phyloP scores from a whole-genome alignment of 2,329 filamentous ascomycete genomes.

The Aureobasidium sp. region DNA sequence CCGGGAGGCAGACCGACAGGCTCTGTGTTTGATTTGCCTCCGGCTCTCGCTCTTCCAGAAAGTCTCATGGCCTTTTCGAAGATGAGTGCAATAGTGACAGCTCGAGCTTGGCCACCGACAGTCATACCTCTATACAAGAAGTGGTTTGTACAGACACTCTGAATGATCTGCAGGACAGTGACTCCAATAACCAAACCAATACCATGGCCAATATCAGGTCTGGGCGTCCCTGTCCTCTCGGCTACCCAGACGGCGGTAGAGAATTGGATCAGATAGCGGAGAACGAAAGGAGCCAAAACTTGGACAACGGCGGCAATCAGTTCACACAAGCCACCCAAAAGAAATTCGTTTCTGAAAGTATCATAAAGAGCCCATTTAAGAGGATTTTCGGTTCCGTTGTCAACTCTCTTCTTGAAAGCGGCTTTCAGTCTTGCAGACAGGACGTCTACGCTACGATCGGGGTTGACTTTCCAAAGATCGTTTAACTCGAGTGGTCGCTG shows the following conservation, averaged over 20 bases:
- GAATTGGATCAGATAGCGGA: conserved; percentile 82
- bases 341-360: conserved; percentile 77
- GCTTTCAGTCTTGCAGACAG: conserved; percentile 60
- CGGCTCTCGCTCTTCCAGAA: conserved; percentile 80
- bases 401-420: conserved; percentile 62
- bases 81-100: conserved; percentile 74
- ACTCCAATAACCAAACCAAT: conserved; percentile 80
- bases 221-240: conserved; percentile 42
- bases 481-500: conserved; percentile 72
- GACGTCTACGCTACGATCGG: conserved; percentile 63
- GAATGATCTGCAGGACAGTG: conserved; percentile 74
- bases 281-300: conserved; percentile 75
- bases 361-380: conserved; percentile 78
- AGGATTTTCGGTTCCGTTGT: conserved; percentile 61
- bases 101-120: conserved; percentile 76
- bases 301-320: conserved; percentile 64
- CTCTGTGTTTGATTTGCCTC: conserved; percentile 49
- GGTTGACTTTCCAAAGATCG: conserved; percentile 87
- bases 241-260: conserved; percentile 72
- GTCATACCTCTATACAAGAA: conserved; percentile 92
- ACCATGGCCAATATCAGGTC: conserved; percentile 66
- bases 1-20: conserved; percentile 31
- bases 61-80: conserved; percentile 91
- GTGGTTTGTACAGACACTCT: conserved; percentile 77
- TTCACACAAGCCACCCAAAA: conserved; percentile 72